phyloP scores from a whole-genome alignment of 116 monocot genomes.

The Cymodocea nodosa region DNA sequence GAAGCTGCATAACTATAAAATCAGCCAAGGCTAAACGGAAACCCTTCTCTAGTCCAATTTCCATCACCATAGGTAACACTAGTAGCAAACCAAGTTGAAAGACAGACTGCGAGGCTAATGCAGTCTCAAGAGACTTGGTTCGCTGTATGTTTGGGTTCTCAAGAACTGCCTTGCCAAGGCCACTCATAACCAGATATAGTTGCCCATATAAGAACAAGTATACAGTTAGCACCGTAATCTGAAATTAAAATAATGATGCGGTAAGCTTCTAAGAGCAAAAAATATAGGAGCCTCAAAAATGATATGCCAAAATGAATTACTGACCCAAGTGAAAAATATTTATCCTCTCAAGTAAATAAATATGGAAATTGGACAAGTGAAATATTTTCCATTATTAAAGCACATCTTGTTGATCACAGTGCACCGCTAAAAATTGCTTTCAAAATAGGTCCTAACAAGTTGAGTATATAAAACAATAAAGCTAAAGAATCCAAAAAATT shows the following conservation, averaged over 20 bases:
- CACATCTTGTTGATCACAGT: no score
- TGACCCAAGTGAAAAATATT: no score
- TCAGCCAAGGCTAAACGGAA: constrained; percentile 83
- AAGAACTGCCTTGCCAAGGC: constrained; percentile 68
- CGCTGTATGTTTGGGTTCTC: constrained; percentile 40
- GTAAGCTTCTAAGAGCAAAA: not conserved
- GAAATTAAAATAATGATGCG: constrained; percentile 8
- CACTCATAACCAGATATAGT: constrained; percentile 83
- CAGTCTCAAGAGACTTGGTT: constrained; percentile 67
- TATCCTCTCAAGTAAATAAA: no score
- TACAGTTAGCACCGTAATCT: constrained; percentile 84
- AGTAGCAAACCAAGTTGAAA: constrained; percentile 79
- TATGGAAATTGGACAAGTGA: no score
- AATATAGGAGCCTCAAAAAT: not conserved
- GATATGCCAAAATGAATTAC: not conserved
- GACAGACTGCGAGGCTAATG: constrained; percentile 77
- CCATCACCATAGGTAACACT: constrained; percentile 93
- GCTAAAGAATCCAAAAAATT: no score
- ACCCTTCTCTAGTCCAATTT: constrained; percentile 89
- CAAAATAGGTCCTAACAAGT: no score
- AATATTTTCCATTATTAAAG: no score
- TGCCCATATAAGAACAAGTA: constrained; percentile 89
- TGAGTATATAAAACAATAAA: no score
- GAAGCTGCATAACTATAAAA: constrained; percentile 90
- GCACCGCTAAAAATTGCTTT: no score